These are phyloP conservation scores for Heliocybe sulcata DNA, from an alignment of 1,284 basidiomycete genomes.

Conservation along the genomic window DNA sequence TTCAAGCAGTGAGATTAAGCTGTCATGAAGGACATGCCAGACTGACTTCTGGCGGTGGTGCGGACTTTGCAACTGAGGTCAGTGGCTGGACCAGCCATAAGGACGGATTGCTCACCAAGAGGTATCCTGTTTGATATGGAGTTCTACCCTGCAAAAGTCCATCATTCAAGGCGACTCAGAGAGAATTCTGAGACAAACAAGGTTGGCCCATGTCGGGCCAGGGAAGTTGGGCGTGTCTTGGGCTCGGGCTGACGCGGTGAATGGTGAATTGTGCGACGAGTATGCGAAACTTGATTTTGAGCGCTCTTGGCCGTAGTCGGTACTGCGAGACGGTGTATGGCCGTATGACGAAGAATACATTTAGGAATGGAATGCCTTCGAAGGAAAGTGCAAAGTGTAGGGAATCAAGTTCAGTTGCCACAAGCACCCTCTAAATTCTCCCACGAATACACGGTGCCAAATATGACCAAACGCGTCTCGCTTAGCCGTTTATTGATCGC, in stretches of 20 bases:
- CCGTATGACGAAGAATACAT: neutral
- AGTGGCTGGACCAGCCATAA: neutral
- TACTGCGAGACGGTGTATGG: neutral
- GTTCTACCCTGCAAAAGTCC: neutral
- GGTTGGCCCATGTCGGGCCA: neutral
- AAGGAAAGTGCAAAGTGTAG: too few relatives aligned
- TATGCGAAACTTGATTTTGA: neutral
- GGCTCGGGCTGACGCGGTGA: neutral
- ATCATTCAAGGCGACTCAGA: neutral
- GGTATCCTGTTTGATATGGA: neutral
- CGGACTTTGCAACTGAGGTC: neutral
- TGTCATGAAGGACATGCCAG: neutral
- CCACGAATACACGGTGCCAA: slow-evolving; percentile 8
- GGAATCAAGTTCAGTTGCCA: too few relatives aligned
- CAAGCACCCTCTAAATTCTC: neutral
- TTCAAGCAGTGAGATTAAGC: neutral
- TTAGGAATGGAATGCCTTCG: neutral
- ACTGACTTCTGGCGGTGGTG: neutral
- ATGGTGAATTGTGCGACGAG: neutral
- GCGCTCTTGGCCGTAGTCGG: neutral
- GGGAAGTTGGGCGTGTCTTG: neutral
- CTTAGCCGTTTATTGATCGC: slow-evolving; percentile 9
- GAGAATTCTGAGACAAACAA: neutral
- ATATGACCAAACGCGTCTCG: slow-evolving; percentile 20
- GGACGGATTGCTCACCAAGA: neutral